Conservation (phyloP, 2,329 filamentous ascomycete species). For the Coniochaeta sp. region DNA sequence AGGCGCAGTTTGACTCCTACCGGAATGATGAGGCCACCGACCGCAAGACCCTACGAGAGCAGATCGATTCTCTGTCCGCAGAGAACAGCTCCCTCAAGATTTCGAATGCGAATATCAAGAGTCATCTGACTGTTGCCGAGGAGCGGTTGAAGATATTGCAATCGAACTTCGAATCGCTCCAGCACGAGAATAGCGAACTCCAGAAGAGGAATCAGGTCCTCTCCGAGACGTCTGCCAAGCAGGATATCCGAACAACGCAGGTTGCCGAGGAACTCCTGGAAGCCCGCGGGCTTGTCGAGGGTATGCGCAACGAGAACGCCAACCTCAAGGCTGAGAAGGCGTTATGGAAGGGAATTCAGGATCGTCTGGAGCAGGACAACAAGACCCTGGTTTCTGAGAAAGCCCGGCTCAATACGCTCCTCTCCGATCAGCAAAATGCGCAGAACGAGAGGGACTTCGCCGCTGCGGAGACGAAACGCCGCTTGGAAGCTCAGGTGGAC, state of each 20-base stretch:
- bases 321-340: constrained; percentile 95
- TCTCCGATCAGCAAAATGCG: constrained; percentile 78
- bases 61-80: constrained; percentile 71
- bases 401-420: constrained; percentile 71
- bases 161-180: constrained; percentile 75
- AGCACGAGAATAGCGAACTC: constrained; percentile 77
- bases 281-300: constrained; percentile 72
- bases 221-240: constrained; percentile 78
- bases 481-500: constrained; percentile 72
- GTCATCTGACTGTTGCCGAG: constrained; percentile 72
- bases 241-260: constrained; percentile 85
- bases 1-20: constrained; percentile 83
- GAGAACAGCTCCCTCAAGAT: constrained; percentile 79
- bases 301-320: constrained; percentile 80
- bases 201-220: constrained; percentile 73
- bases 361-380: constrained; percentile 80
- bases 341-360: constrained; percentile 89
- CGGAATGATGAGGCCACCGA: constrained; percentile 79
- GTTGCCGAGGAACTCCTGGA: constrained; percentile 91
- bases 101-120: constrained; percentile 71
- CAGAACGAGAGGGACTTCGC: constrained; percentile 86
- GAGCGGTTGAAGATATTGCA: constrained; percentile 88
- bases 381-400: constrained; percentile 80
- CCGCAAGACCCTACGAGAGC: constrained; percentile 73
- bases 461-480: constrained; percentile 74